Evolutionary conservation across 257 asterid species (phyloP), one percentile per base, ranked within the genome.

Genomic region (Linaria vulgaris): DNA sequence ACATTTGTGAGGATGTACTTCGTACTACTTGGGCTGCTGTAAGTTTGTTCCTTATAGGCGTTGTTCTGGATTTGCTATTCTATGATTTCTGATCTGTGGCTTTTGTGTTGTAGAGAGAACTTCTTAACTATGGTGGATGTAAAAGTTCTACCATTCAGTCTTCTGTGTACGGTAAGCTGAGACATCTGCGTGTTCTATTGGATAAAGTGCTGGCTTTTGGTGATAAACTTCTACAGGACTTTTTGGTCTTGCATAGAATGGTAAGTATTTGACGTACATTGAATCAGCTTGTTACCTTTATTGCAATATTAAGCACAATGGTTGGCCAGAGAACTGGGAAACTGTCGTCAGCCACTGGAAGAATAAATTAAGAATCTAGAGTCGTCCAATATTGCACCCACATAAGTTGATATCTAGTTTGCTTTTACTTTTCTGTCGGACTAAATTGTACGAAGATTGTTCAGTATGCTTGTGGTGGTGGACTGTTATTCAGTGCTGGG

Each of bases 181-280:
- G 70, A 68, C 69, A 68, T 63, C 51, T 92, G 55, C 66, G 82
- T 76, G 57, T 37, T 45, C 62, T 85, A 59, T 61, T 90, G 80
- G 80, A 79, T 53, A 64, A 64, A 71, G 64, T 92, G 53, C 74
- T 87, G 67, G 76, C 80, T 37, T 79, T 83, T 50, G 87, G 95
- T 15, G 85, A 89, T 79, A 76, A 77, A 45, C 83, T 89, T 71
- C 74, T 89, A 79, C 80, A 61, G 46, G 91, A 83, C 79, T 89
- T 87, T 61, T 73, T 92, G 55, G 63, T 31, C 70, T 76, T 76
- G 74, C 97, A 87, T 61, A 67, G 80, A 72, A 79, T 81, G 95
- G 99, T 92, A 58, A 72, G 85, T 72, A 34, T 65, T 44, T 71
- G 12, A 46, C 19, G 27, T n/a, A n/a, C n/a, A n/a, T n/a, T n/a